A percentile compares a stretch with the other conserved stretches of the same genome.
Conservation (phyloP, 2,329 filamentous ascomycete genomes). For the Curvularia verruculosa region DNA sequence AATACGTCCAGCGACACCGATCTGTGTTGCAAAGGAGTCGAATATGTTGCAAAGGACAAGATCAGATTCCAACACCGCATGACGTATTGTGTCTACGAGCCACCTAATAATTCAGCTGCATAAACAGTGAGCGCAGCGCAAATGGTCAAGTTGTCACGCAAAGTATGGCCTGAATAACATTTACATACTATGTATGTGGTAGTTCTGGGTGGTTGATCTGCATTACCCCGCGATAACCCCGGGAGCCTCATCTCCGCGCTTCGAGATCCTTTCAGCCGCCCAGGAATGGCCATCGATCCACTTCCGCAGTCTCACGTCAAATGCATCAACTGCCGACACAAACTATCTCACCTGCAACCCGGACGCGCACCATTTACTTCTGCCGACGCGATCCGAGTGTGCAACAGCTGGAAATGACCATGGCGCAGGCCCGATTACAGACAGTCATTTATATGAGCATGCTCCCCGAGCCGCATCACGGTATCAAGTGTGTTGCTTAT, state of each 20-base stretch:
- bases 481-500: slow-evolving; percentile 12
- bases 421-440: slow-evolving; percentile 7
- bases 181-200: neutral
- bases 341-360: slow-evolving; percentile 12
- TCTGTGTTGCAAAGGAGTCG: neutral
- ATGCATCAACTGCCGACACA: slow-evolving; percentile 26
- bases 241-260: slow-evolving; percentile 16
- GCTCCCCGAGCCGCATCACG: slow-evolving; percentile 6
- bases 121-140: slow-evolving; percentile 8
- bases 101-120: neutral
- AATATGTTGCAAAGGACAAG: slow-evolving; percentile 5
- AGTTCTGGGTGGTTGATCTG: slow-evolving; percentile 8
- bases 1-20: slow-evolving; percentile 1
- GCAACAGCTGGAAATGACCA: neutral
- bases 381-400: slow-evolving; percentile 8
- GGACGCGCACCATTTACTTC: slow-evolving; percentile 10
- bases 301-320: slow-evolving; percentile 16
- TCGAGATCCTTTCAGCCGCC: slow-evolving; percentile 8
- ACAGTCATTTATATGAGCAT: slow-evolving; percentile 15
- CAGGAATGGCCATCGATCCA: slow-evolving; percentile 21
- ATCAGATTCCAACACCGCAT: slow-evolving; percentile 1
- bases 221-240: slow-evolving; percentile 16
- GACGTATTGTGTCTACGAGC: neutral
- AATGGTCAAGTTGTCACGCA: slow-evolving; percentile 12
- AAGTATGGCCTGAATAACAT: slow-evolving; percentile 3